Evolutionary conservation across 148 eudicot genomes (phyloP), one percentile per base, ranked within the genome.

Genomic region (Limonium bicolor): DNA sequence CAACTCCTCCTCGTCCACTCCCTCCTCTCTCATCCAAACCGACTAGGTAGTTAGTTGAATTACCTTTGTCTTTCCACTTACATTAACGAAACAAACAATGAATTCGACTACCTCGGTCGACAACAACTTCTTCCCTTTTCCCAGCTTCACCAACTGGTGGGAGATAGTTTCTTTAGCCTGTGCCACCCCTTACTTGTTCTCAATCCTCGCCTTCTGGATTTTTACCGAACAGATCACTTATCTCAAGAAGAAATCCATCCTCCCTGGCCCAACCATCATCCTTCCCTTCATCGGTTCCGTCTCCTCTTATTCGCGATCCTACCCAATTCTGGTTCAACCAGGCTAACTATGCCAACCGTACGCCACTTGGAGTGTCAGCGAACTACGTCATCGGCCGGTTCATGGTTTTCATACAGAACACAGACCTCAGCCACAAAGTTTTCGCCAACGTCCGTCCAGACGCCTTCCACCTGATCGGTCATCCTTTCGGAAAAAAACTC

Each of bases 391-490:
- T 73, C 30, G 96, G 93, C 0, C 59, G 54, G 9, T 75, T 63
- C 59, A 64, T 71, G 2, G 46, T 86, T 6, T 82, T 82, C 57
- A 51, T 76, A 8, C 61, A 70, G 0, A 52, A 58, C 54, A 40
- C 87, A 6, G 94, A 86, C 1, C 60, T 78, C 47, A 74, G 93
- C 22, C 93, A 78, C 60, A 66, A 49, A 27, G 33, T 86, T 11
- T 86, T 86, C 60, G 59, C 82, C 4, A 86, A 86, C 27, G 75
- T 82, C 18, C 58, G 85, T 0, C 85, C 79, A 0, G 88, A 82
- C 27, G 94, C 79, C 4, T 86, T 86, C 33, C 96, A 86, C 31
- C 64, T 82, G 10, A 50, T 86, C 9, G 96, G 94, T 4, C 96
- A 86, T 46, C 96, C 96, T 0, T 86, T 86, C 10, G 96, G 96